phyloP scores from a whole-genome alignment of 2,329 filamentous ascomycete genomes.

The Orbilia oligospora region DNA sequence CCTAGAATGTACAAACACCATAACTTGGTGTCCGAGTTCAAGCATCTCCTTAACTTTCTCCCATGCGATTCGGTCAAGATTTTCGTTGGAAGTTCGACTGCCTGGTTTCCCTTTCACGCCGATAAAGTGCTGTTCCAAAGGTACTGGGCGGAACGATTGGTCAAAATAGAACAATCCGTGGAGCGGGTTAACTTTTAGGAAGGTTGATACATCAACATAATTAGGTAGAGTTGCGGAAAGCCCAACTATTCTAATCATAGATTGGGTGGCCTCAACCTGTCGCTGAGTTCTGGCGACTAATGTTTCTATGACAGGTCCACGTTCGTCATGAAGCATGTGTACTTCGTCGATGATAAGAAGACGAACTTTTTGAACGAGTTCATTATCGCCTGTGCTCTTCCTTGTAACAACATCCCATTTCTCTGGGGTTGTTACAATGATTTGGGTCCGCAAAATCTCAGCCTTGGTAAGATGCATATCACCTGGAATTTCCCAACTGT shows the following conservation, averaged over 20 bases:
- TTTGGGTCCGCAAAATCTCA: slow-evolving; percentile 95
- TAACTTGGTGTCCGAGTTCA: slow-evolving; percentile 90
- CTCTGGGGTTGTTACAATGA: slow-evolving; percentile 98
- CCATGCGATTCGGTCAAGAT: slow-evolving; percentile 87
- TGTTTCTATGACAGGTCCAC: slow-evolving; percentile 94
- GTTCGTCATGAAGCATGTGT: slow-evolving; percentile 98
- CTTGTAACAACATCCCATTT: slow-evolving; percentile 99
- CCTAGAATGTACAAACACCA: slow-evolving; percentile 98
- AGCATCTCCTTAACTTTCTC: slow-evolving; percentile 97
- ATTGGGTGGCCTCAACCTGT: slow-evolving; percentile 98
- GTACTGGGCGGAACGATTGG: slow-evolving; percentile 92
- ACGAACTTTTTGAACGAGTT: slow-evolving; percentile 96
- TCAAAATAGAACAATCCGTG: slow-evolving; percentile 98
- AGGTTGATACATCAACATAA: slow-evolving; percentile 96
- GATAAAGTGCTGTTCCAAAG: slow-evolving; percentile 96
- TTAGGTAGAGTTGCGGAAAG: slow-evolving; percentile 96
- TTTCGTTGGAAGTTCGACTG: slow-evolving; percentile 84
- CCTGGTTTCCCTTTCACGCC: slow-evolving; percentile 93
- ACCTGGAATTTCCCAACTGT: slow-evolving; percentile 68
- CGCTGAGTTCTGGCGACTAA: slow-evolving; percentile 94
- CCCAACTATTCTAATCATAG: slow-evolving; percentile 93
- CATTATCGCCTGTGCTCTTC: slow-evolving; percentile 96
- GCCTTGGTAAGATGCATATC: slow-evolving; percentile 99
- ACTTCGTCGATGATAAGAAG: slow-evolving; percentile 98
- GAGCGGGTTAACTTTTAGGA: slow-evolving; percentile 93